Base-by-base conservation (phyloP, 495 filamentous ascomycete genomes). In the Oidiodendron maius region DNA sequence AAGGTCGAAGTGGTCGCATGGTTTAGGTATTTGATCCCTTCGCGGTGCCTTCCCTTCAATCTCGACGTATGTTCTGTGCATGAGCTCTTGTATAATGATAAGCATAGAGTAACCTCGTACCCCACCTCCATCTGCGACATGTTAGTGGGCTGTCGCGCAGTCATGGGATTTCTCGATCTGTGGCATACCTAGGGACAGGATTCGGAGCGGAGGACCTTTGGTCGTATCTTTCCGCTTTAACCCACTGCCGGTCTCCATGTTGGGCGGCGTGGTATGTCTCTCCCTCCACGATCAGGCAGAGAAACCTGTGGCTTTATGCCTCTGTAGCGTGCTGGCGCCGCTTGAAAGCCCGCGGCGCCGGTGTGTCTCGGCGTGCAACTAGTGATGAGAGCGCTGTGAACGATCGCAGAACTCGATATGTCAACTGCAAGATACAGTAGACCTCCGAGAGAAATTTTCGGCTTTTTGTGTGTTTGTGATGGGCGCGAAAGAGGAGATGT, bases 61-160 rank as follows among this genome's bases (percentile, higher is more conserved):
- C 68, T 93, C 87, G 62, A 93, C 87, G 61, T 90, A 95, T 5
- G 86, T 88, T 28, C 84, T 78, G 67, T 95, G 86, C 93, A 98
- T 98, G 36, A 98, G 75, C 70, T 96, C 90, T 72, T 94, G 88
- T 45, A 98, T 80, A 48, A 97, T 83, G 52, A 95, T 87, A 61
- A 95, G 82, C 77, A 96, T 95, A 41, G 91, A 96, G 71, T 96
- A 99, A 34, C 93, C 93, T 53, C 94, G 82, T 43, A 99, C 91
- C 52, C 93, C 93, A 55, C 93, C 93, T 61, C 93, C 93, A 77
- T 58, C 93, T 95, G 59, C 42, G 37, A 45, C 5, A 16, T 16
- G 37, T 52, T 44, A 56, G 45, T 26, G 34, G 18, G 34, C 15
- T 10, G 28, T 24, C 20, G 44, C 22, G 36, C 22, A 20, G 12